A percentile compares a stretch with the other conserved stretches of the same genome.
phyloP scores from a whole-genome alignment of 495 filamentous ascomycete genomes.

The Penicillium coffeae region DNA sequence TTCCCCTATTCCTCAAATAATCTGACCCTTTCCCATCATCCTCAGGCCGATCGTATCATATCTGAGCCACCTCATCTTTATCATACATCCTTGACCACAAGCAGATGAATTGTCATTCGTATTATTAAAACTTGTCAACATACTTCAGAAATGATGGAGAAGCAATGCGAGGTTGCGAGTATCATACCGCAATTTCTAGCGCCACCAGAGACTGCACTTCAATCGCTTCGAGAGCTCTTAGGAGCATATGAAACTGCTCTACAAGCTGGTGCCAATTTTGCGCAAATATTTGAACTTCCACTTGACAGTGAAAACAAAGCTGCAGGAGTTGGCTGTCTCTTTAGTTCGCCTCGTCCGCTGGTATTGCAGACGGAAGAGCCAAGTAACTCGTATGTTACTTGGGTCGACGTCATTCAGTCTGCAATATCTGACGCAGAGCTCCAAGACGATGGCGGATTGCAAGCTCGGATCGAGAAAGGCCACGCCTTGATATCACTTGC shows the following conservation, averaged over 20 bases:
- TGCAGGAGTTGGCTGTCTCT: background rate
- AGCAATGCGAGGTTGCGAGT: no score
- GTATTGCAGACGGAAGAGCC: background rate
- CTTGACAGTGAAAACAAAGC: conserved; percentile 1
- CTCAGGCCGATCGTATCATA: no score
- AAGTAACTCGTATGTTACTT: background rate
- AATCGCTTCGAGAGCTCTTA: background rate
- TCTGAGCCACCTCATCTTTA: no score
- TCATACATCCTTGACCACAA: no score
- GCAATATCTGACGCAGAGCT: background rate
- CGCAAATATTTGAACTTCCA: background rate
- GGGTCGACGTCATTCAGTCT: conserved; percentile 2
- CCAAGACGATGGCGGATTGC: background rate
- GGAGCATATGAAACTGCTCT: background rate
- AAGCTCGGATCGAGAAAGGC: conserved; percentile 1
- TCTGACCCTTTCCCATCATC: no score
- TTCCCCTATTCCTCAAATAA: no score
- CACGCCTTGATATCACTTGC: conserved; percentile 1
- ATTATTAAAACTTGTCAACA: no score
- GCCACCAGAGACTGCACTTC: background rate
- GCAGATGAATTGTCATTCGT: no score
- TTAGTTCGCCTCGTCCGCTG: background rate
- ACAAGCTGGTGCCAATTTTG: background rate
- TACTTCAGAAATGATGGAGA: no score
- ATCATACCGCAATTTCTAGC: background rate